Conservation (phyloP, 495 filamentous ascomycete genomes). For the Xylaria flabelliformis region DNA sequence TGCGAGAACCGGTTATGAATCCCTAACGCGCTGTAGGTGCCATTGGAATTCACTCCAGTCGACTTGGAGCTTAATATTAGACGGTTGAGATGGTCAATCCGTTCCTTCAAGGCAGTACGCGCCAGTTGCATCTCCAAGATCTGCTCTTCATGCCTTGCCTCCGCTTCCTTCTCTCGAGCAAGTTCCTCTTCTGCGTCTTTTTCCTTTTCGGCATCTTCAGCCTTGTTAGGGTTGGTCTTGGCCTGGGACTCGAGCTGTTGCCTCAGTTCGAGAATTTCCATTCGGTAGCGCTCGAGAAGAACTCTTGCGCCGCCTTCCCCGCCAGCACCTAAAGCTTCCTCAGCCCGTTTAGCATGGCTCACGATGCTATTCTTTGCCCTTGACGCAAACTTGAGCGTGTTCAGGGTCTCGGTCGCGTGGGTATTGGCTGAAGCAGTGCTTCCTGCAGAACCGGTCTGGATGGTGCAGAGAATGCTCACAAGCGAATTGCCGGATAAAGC, state of each 20-base stretch:
- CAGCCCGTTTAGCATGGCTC: slow-evolving; percentile 93
- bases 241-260: slow-evolving; percentile 81
- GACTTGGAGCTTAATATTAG: slow-evolving; percentile 95
- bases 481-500: slow-evolving; percentile 93
- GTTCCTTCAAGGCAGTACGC: slow-evolving; percentile 92
- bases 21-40: slow-evolving; percentile 74
- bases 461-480: slow-evolving; percentile 95
- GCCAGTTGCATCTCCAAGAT: slow-evolving; percentile 98
- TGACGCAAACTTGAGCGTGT: slow-evolving; percentile 95
- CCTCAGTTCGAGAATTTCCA: slow-evolving; percentile 88
- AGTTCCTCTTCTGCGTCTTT: slow-evolving; percentile 67
- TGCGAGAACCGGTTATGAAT: slow-evolving; percentile 68
- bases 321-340: slow-evolving; percentile 79
- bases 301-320: slow-evolving; percentile 85
- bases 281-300: slow-evolving; percentile 88
- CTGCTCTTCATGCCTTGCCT: slow-evolving; percentile 91
- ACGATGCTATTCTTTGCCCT: slow-evolving; percentile 97
- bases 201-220: slow-evolving; percentile 68
- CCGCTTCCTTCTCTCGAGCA: slow-evolving; percentile 79
- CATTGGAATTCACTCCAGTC: slow-evolving; percentile 83
- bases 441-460: slow-evolving; percentile 75
- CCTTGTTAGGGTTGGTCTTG: slow-evolving; percentile 62
- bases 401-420: slow-evolving; percentile 87
- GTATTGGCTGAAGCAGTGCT: slow-evolving; percentile 66
- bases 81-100: slow-evolving; percentile 96